Evolutionary conservation across 306 rosid genomes (phyloP).

Genomic region (Benincasa hispida): DNA sequence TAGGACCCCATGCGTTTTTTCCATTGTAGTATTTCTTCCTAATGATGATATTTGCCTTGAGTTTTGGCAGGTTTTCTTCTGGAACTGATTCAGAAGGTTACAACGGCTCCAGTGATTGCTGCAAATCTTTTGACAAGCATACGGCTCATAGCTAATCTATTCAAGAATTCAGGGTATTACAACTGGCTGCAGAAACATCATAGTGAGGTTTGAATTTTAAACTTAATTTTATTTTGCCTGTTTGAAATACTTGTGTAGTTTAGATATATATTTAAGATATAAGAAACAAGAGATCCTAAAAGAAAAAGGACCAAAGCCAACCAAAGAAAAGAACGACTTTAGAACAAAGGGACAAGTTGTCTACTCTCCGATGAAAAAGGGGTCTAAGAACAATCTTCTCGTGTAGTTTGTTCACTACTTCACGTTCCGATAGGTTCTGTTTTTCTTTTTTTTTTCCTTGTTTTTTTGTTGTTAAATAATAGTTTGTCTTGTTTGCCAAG

Average conservation of each 20-base stretch:
- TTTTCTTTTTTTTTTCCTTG: no score
- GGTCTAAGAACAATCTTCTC: not conserved
- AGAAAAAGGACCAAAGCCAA: no score
- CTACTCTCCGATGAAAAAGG: not conserved
- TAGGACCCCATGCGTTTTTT: not conserved
- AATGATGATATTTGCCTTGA: not conserved
- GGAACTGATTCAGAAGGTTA: constrained; percentile 48
- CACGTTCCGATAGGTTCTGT: not conserved
- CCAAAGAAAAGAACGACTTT: not conserved
- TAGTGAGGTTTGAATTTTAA: constrained; percentile 51
- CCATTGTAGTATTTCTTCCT: not conserved
- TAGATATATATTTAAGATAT: no score
- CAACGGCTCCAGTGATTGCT: constrained; percentile 40
- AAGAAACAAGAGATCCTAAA: no score
- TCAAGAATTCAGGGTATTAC: constrained; percentile 46
- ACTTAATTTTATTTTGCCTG: not conserved
- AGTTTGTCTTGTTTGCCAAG: not conserved
- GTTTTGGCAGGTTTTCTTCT: constrained; percentile 36
- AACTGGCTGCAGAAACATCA: constrained; percentile 67
- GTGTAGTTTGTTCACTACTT: not conserved
- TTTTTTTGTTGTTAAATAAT: not conserved
- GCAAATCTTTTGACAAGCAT: constrained; percentile 73
- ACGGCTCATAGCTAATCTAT: constrained; percentile 73
- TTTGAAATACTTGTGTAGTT: no score
- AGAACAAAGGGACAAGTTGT: not conserved